Conservation (phyloP, 2,329 filamentous ascomycete species). For the Fusarium pseudonygamai region DNA sequence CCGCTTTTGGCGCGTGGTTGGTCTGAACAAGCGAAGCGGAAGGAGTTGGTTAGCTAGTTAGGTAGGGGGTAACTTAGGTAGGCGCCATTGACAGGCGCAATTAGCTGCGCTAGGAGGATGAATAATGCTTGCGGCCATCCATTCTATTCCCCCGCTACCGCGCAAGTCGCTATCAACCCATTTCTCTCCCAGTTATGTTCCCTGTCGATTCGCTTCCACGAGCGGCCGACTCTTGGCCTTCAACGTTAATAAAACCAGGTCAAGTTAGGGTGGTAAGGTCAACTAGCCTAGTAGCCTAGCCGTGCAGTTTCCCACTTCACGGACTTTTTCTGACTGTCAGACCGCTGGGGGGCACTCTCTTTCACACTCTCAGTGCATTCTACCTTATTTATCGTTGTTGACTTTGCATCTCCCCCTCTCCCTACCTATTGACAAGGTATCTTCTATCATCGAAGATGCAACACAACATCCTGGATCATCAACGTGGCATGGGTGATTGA, state of each 20-base stretch:
- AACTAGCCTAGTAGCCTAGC: conserved; percentile 4
- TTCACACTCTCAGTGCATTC: neutral
- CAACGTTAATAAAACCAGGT: neutral
- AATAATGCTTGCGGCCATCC: conserved; percentile 29
- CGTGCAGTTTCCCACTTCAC: conserved; percentile 21
- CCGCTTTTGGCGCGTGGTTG: conserved; percentile 39
- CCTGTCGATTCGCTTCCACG: conserved; percentile 8
- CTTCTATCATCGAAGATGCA: conserved; percentile 18
- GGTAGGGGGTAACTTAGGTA: conserved; percentile 20
- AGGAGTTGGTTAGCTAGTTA: conserved; percentile 5
- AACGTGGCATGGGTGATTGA: conserved; percentile 15
- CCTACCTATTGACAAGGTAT: conserved; percentile 18
- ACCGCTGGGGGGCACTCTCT: neutral
- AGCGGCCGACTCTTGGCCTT: conserved; percentile 27
- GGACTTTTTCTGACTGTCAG: conserved; percentile 4
- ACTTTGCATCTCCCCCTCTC: conserved; percentile 8
- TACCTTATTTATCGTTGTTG: conserved; percentile 3
- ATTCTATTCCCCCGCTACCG: conserved; percentile 27
- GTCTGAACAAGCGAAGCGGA: conserved; percentile 28
- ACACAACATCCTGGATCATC: conserved; percentile 15
- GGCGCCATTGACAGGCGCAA: conserved; percentile 35
- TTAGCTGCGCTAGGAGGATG: conserved; percentile 32
- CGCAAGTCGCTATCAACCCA: conserved; percentile 23
- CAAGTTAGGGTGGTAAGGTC: neutral
- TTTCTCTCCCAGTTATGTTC: neutral